Evolutionary conservation across 306 rosid genomes (phyloP).

Genomic region (Calophaca sinica): DNA sequence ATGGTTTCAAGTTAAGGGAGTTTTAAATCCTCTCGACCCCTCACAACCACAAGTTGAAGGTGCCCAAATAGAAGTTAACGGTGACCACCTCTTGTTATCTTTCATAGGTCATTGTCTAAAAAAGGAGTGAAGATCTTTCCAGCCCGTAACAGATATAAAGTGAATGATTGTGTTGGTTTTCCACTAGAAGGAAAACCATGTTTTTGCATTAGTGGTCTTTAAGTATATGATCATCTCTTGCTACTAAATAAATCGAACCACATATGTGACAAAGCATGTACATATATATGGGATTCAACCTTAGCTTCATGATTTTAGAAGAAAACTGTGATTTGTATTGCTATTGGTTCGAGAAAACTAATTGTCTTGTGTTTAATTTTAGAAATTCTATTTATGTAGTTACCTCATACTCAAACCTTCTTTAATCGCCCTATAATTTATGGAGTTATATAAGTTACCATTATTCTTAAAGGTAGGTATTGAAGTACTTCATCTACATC

Average conservation of each 20-base stretch:
- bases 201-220: conserved; percentile 23
- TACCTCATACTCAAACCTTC: background rate
- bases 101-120: conserved; percentile 47
- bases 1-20: too few species aligned
- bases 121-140: conserved; percentile 55
- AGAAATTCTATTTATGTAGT: conserved; percentile 13
- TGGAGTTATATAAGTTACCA: too few species aligned
- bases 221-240: conserved; percentile 25
- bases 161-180: conserved; percentile 53
- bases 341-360: conserved; percentile 21
- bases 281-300: background rate
- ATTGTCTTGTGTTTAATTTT: conserved; percentile 43
- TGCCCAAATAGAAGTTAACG: conserved; percentile 35
- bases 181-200: conserved; percentile 51
- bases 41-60: conserved; percentile 49
- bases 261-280: background rate
- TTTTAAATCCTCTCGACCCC: background rate
- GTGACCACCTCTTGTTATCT: conserved; percentile 37
- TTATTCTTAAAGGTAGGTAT: too few species aligned
- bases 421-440: too few species aligned
- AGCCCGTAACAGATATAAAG: conserved; percentile 57
- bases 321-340: conserved; percentile 36
- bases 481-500: too few species aligned
- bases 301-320: conserved; percentile 22
- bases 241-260: conserved; percentile 29